phyloP scores from a whole-genome alignment of 805 yeast species.

The Dipodascus albidus region DNA sequence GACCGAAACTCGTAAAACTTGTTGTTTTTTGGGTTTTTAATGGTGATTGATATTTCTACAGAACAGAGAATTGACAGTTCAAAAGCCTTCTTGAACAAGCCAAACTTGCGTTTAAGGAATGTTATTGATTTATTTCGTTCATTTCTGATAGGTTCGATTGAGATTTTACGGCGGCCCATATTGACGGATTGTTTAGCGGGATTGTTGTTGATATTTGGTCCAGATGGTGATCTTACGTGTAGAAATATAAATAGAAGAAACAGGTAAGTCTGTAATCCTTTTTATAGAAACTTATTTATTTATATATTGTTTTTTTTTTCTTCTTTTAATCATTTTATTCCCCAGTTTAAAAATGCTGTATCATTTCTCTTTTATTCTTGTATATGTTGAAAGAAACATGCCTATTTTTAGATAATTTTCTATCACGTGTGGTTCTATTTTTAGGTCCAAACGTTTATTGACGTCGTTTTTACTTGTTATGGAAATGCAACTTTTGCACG shows the following conservation, averaged over 20 bases:
- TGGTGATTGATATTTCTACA: slow-evolving; percentile 87
- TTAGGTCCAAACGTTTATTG: neutral
- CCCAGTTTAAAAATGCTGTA: no score
- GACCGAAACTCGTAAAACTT: slow-evolving; percentile 78
- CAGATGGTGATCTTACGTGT: neutral
- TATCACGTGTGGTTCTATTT: no score
- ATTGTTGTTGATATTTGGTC: neutral
- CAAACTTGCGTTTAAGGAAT: slow-evolving; percentile 89
- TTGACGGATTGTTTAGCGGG: neutral
- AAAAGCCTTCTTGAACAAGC: slow-evolving; percentile 72
- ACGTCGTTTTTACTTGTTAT: neutral
- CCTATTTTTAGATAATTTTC: neutral
- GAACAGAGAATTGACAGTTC: slow-evolving; percentile 84
- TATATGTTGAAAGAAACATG: no score
- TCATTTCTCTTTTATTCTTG: no score
- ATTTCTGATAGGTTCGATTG: slow-evolving; percentile 80
- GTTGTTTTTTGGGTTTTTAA: slow-evolving; percentile 62
- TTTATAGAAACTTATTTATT: neutral
- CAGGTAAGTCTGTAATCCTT: neutral
- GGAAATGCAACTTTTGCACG: neutral
- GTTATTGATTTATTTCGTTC: slow-evolving; percentile 67
- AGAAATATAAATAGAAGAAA: neutral
- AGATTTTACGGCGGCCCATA: slow-evolving; percentile 97
- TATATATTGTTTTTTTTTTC: neutral
- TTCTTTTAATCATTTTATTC: neutral